Conservation (phyloP, 176 grass and related monocot genomes). For the Aegilops speltoides region DNA sequence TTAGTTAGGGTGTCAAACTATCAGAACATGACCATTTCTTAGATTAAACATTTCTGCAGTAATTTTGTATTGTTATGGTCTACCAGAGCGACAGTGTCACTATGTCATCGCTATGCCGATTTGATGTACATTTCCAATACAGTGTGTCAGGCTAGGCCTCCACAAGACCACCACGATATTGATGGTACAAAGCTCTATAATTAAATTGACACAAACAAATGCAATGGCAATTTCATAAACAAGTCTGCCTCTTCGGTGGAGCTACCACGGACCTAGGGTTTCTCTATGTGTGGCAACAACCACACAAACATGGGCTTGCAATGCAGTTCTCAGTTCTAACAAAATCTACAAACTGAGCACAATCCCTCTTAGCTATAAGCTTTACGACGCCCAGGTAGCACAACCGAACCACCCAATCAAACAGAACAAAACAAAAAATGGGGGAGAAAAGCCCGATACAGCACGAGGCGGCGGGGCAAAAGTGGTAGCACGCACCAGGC, state of each 20-base stretch:
- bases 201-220: neutral
- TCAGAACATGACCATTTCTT: neutral
- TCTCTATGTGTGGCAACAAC: neutral
- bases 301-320: neutral
- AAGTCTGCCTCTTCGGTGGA: neutral
- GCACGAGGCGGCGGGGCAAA: neutral
- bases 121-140: neutral
- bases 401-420: neutral
- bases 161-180: neutral
- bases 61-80: neutral
- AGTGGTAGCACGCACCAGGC: constrained; percentile 47
- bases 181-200: neutral
- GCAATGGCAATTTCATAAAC: neutral
- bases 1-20: neutral
- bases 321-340: constrained; percentile 3
- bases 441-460: neutral
- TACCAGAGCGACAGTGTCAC: neutral
- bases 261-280: constrained; percentile 32
- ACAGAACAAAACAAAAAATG: neutral
- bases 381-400: neutral
- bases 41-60: neutral
- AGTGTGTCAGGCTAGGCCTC: neutral
- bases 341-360: neutral
- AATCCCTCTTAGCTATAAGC: neutral
- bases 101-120: neutral